A percentile compares a stretch with the other conserved stretches of the same genome.
phyloP scores from a whole-genome alignment of 2,329 filamentous ascomycete genomes.

The Aspergillus sclerotialis region DNA sequence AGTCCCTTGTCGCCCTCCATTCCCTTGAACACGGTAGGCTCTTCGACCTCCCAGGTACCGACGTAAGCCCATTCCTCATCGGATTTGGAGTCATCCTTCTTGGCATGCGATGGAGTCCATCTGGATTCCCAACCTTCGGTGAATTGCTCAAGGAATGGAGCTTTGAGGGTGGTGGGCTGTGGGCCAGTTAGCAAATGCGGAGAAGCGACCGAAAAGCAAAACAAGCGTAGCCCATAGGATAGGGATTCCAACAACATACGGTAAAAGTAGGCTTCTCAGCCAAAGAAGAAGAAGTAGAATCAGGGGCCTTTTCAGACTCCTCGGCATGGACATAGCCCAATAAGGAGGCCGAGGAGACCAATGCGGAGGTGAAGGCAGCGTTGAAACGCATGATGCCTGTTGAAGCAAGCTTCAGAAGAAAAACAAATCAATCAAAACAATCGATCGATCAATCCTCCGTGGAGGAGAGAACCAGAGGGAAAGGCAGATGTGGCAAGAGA shows the following conservation, averaged over 20 bases:
- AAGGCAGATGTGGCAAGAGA: slow-evolving; percentile 6
- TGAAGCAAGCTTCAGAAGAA: slow-evolving; percentile 16
- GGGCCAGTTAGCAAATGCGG: slow-evolving; percentile 9
- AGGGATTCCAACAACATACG: slow-evolving; percentile 50
- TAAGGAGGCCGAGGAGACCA: slow-evolving; percentile 65
- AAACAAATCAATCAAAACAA: slow-evolving; percentile 12
- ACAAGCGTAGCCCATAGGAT: slow-evolving; percentile 3
- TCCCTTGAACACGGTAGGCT: slow-evolving; percentile 82
- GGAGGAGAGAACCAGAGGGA: slow-evolving; percentile 8
- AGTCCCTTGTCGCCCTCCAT: slow-evolving; percentile 94
- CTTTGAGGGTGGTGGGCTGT: slow-evolving; percentile 82
- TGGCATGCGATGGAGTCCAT: slow-evolving; percentile 93
- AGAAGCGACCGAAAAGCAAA: slow-evolving; percentile 4
- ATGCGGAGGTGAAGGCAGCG: slow-evolving; percentile 63
- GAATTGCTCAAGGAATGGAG: slow-evolving; percentile 96
- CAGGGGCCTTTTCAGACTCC: slow-evolving; percentile 55
- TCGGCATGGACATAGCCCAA: slow-evolving; percentile 60
- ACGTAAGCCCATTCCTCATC: slow-evolving; percentile 95
- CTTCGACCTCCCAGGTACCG: slow-evolving; percentile 94
- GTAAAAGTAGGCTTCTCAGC: slow-evolving; percentile 76
- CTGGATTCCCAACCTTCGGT: slow-evolving; percentile 89
- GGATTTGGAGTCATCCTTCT: slow-evolving; percentile 80
- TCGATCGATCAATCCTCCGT: slow-evolving; percentile 15
- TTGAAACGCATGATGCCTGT: slow-evolving; percentile 70
- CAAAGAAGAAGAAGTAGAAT: slow-evolving; percentile 48